Evolutionary conservation across 1,284 basidiomycete species (phyloP).

Genomic region (Bjerkandera adusta): DNA sequence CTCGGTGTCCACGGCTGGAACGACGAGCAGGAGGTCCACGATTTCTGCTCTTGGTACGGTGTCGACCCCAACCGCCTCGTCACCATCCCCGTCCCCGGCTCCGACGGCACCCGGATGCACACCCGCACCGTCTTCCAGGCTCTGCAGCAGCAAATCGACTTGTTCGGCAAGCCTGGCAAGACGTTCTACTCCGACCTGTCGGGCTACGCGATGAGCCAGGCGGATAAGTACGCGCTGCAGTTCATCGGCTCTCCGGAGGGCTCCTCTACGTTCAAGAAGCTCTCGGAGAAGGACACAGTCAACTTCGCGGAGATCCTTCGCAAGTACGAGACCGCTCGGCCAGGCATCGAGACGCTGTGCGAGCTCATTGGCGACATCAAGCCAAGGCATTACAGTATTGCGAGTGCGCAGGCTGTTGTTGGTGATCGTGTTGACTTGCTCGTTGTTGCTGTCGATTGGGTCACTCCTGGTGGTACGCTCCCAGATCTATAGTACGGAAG

Average conservation of each 20-base stretch:
- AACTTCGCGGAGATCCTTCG: constrained; percentile 89
- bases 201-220: constrained; percentile 67
- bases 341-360: constrained; percentile 82
- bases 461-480: constrained; percentile 74
- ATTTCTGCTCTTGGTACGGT: constrained; percentile 93
- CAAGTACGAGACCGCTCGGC: constrained; percentile 80
- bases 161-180: constrained; percentile 96
- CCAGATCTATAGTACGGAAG: neutral
- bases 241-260: constrained; percentile 97
- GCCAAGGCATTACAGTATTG: constrained; percentile 98
- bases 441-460: constrained; percentile 97
- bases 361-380: constrained; percentile 92
- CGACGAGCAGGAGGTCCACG: constrained; percentile 83
- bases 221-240: constrained; percentile 81
- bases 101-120: constrained; percentile 61
- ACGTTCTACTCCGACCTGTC: constrained; percentile 92
- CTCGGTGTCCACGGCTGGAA: constrained; percentile 99
- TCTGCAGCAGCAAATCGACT: constrained; percentile 94
- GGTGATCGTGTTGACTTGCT: constrained; percentile 93
- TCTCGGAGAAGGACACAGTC: constrained; percentile 93
- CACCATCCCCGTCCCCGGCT: constrained; percentile 71
- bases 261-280: constrained; percentile 89
- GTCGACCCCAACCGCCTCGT: constrained; percentile 82
- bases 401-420: constrained; percentile 91
- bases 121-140: constrained; percentile 95